phyloP scores from a whole-genome alignment of 179 eudicot genomes.

The Patellifolia procumbens region DNA sequence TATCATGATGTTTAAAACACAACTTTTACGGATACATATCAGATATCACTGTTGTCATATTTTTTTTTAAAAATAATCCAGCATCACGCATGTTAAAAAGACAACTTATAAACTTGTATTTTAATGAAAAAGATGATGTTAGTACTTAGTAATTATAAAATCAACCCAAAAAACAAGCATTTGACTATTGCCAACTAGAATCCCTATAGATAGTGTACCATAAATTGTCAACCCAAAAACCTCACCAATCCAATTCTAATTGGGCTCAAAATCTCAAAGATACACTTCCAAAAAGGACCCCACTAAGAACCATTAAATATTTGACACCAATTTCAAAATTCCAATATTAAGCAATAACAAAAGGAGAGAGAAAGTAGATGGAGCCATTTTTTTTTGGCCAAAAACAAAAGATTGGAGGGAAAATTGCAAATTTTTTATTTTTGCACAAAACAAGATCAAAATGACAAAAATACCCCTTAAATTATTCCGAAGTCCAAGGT shows the following conservation, averaged over 20 bases:
- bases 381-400: conserved; percentile 29
- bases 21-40: too few relatives aligned
- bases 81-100: too few relatives aligned
- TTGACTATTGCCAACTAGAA: not conserved
- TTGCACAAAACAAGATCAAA: not conserved
- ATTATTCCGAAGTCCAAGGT: not conserved
- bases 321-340: conserved; percentile 15
- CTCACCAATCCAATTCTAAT: not conserved
- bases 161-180: not conserved
- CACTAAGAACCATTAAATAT: conserved; percentile 14
- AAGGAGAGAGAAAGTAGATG: conserved; percentile 16
- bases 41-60: too few relatives aligned
- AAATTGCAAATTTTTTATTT: conserved; percentile 27
- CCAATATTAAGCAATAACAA: not conserved
- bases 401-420: conserved; percentile 35
- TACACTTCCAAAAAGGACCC: conserved; percentile 17
- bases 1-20: too few relatives aligned
- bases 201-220: not conserved
- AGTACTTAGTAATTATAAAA: not conserved
- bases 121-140: too few relatives aligned
- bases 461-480: conserved; percentile 25
- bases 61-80: too few relatives aligned
- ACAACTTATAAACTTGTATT: too few relatives aligned
- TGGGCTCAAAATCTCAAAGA: conserved; percentile 14
- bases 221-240: conserved; percentile 7